Evolutionary conservation across 1,284 basidiomycete species (phyloP), one percentile per base, ranked within the genome.

Genomic region (Agroathelia rolfsii): DNA sequence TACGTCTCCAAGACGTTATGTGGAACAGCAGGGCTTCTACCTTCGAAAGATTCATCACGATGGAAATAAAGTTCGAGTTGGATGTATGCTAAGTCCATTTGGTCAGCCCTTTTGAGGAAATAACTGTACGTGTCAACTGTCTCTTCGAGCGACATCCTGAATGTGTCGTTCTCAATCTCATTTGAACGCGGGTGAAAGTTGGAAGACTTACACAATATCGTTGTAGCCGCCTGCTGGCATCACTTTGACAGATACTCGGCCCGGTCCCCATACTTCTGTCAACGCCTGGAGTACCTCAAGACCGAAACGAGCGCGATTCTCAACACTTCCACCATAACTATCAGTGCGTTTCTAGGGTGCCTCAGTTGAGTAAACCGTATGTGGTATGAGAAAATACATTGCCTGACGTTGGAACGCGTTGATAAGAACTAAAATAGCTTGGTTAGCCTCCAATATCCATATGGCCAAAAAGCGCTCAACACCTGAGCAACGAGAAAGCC

Each of bases 361-460:
- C 15, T 26, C 5, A 5, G 21, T 12, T 4, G 24, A 5, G 13
- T 21, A 24, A n/a, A 28, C 28, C 30, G n/a, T n/a, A n/a, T n/a
- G 6, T 3, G 12, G 8, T 41, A 24, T 13, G 22, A 25, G 23
- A 30, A 21, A 16, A 58, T 61, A 22, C 64, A 58, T 27, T 58
- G n/a, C n/a, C n/a, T n/a, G n/a, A n/a, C n/a, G 54, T 79, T 78
- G 22, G 64, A 53, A n/a, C 39, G 56, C 35, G 47, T 53, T 43
- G 75, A 67, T 9, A 73, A 51, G 59, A 76, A 78, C 45, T 80
- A 73, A 37, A 8, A 76, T 53, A 46, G 71, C 73, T 1, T 70
- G 69, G 32, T 55, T 59, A 11, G 62, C 62, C 2, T 49, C 58
- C 28, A 66, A 65, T 5, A 66, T n/a, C 62, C 66, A 35, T 7